phyloP scores from a whole-genome alignment of 1,139 yeast genomes.

The Hyphopichia fennica region DNA sequence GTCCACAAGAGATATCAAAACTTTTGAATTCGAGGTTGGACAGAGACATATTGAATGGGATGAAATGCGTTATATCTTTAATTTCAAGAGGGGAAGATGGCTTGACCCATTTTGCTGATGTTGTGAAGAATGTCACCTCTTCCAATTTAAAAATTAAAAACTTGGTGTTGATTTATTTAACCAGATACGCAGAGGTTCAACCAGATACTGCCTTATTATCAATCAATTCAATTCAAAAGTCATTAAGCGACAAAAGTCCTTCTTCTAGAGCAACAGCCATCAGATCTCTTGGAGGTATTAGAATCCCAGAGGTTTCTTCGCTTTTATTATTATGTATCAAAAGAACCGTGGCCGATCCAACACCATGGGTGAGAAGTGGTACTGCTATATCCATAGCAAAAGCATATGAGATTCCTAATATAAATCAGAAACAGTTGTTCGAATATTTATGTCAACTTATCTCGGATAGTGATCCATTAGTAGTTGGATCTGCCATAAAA shows the following conservation, averaged over 20 bases:
- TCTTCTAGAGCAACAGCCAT: slow-evolving; percentile 71
- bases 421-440: slow-evolving; percentile 39
- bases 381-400: slow-evolving; percentile 78
- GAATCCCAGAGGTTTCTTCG: slow-evolving; percentile 77
- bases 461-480: slow-evolving; percentile 63
- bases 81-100: slow-evolving; percentile 68
- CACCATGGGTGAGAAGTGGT: slow-evolving; percentile 77
- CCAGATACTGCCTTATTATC: slow-evolving; percentile 88
- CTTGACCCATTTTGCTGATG: slow-evolving; percentile 74
- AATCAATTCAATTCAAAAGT: slow-evolving; percentile 88
- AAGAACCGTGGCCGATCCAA: slow-evolving; percentile 66
- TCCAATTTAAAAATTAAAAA: slow-evolving; percentile 67
- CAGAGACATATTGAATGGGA: slow-evolving; percentile 70
- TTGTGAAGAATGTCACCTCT: slow-evolving; percentile 84
- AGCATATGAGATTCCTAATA: slow-evolving; percentile 45
- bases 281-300: slow-evolving; percentile 76
- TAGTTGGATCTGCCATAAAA: slow-evolving; percentile 68
- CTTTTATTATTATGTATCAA: slow-evolving; percentile 74
- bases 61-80: slow-evolving; percentile 70
- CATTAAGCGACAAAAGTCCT: slow-evolving; percentile 69
- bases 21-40: slow-evolving; percentile 70
- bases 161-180: slow-evolving; percentile 74
- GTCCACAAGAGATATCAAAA: slow-evolving; percentile 64
- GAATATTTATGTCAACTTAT: slow-evolving; percentile 54
- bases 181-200: slow-evolving; percentile 77